Percentiles rank a stretch among this genome's conserved stretches.
These are phyloP conservation scores for Trypanosomatidae sp. DNA, from an alignment of 208 protist species.

Conservation along the genomic window DNA sequence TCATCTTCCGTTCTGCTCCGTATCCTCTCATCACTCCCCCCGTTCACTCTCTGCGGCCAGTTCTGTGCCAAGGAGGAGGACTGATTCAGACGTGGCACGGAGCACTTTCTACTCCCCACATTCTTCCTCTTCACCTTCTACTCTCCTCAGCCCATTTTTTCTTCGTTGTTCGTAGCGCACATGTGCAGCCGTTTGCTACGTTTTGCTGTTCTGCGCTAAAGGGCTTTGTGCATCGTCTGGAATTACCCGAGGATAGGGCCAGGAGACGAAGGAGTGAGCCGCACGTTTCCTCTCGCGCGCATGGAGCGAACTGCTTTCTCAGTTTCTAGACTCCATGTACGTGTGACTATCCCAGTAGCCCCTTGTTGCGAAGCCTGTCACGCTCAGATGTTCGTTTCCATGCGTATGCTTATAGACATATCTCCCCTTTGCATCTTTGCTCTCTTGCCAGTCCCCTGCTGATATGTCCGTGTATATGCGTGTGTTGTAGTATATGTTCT, in stretches of 20 bases:
- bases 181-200: neutral
- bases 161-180: neutral
- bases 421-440: neutral
- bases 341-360: neutral
- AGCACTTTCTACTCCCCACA: neutral
- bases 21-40: neutral
- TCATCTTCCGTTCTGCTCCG: neutral
- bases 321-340: neutral
- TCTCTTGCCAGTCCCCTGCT: neutral
- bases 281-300: neutral
- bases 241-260: neutral
- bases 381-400: neutral
- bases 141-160: conserved; percentile 4
- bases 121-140: conserved; percentile 1
- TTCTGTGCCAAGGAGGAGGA: neutral
- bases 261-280: neutral
- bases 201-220: neutral
- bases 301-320: neutral
- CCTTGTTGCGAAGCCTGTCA: neutral
- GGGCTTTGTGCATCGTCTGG: neutral
- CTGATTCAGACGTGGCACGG: neutral
- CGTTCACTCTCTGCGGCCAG: neutral
- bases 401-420: neutral
- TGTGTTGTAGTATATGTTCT: neutral
- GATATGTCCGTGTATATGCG: neutral